These are phyloP conservation scores for Colletotrichum neosansevieriae DNA, from an alignment of 2,329 filamentous ascomycete genomes.

Conservation along the genomic window DNA sequence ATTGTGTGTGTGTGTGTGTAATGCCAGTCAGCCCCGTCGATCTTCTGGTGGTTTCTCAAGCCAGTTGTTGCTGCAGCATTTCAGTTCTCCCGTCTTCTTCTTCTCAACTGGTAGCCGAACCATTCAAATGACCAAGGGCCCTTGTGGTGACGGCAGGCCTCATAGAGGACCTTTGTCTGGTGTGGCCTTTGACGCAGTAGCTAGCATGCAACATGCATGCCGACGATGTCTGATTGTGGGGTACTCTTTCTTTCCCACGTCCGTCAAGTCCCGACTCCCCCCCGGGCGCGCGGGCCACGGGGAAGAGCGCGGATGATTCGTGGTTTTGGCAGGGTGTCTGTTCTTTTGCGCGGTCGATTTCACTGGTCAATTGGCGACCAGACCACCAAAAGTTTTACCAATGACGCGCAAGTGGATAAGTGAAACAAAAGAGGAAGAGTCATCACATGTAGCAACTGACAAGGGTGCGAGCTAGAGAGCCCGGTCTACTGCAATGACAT, in stretches of 20 bases:
- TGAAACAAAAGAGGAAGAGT: constrained; percentile 9
- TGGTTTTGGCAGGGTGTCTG: neutral
- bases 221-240: no score
- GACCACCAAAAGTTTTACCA: neutral
- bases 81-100: neutral
- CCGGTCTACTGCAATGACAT: constrained; percentile 19
- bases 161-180: neutral
- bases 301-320: neutral
- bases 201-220: no score
- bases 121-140: neutral
- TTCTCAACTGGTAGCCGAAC: constrained; percentile 20
- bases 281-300: no score
- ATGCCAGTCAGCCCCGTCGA: constrained; percentile 11
- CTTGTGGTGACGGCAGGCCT: neutral
- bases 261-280: no score
- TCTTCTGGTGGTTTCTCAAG: no score
- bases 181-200: neutral
- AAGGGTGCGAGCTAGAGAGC: neutral
- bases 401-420: no score
- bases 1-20: neutral
- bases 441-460: constrained; percentile 13
- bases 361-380: constrained; percentile 34
- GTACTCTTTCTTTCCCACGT: no score
- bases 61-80: neutral
- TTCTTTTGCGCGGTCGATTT: constrained; percentile 23